Evolutionary conservation across 2,329 filamentous ascomycete species (phyloP).

Genomic region (Pseudogymnoascus sp.): DNA sequence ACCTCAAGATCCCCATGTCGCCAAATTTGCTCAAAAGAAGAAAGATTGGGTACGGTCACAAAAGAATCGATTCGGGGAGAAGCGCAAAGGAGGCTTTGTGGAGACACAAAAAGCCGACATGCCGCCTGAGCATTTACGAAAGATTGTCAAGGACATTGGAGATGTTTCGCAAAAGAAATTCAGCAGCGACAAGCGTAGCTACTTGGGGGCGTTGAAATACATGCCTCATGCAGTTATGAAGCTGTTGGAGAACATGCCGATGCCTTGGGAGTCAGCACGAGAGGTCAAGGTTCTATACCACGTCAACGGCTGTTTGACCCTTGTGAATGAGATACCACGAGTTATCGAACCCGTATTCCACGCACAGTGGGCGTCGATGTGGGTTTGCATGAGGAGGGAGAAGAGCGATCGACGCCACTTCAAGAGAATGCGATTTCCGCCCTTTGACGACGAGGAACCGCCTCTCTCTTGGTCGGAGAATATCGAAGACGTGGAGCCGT

Average conservation of each 20-base stretch:
- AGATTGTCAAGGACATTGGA: conserved; percentile 97
- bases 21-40: conserved; percentile 98
- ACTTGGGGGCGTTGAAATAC: conserved; percentile 94
- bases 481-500: conserved; percentile 93
- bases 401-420: conserved; percentile 94
- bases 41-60: conserved; percentile 94
- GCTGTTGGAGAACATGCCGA: conserved; percentile 97
- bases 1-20: conserved; percentile 70
- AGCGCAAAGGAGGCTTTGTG: conserved; percentile 90
- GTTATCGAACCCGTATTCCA: conserved; percentile 98
- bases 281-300: conserved; percentile 98
- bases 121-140: conserved; percentile 95
- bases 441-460: conserved; percentile 97
- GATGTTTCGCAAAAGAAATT: conserved; percentile 99
- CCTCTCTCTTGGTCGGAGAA: conserved; percentile 98
- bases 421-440: conserved; percentile 98
- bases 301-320: conserved; percentile 90
- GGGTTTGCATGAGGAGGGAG: conserved; percentile 95
- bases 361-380: conserved; percentile 99
- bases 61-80: conserved; percentile 90
- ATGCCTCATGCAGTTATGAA: conserved; percentile 99
- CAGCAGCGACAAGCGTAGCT: conserved; percentile 96
- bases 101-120: conserved; percentile 98
- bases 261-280: conserved; percentile 95
- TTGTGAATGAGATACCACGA: conserved; percentile 92